Evolutionary conservation across 805 yeast genomes (phyloP).

Genomic region (Cyberlindnera xishuangbannaensis): DNA sequence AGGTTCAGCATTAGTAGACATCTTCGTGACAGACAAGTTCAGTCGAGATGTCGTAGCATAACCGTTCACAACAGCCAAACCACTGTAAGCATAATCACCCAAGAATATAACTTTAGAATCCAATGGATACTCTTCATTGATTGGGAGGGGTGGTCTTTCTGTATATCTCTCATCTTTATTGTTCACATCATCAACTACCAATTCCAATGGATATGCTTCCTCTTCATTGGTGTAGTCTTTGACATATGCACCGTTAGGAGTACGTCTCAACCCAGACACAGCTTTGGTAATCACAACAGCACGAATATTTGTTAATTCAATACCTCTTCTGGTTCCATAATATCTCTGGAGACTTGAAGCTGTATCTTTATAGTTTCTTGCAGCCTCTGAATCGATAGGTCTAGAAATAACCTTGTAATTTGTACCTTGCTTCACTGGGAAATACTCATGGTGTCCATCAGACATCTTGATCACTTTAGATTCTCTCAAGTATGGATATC

Average conservation of each 20-base stretch:
- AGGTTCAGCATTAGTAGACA: slow-evolving; percentile 49
- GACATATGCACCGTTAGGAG: slow-evolving; percentile 63
- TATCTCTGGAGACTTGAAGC: slow-evolving; percentile 33
- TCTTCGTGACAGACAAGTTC: slow-evolving; percentile 47
- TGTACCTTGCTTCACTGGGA: slow-evolving; percentile 22
- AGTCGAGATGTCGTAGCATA: slow-evolving; percentile 43
- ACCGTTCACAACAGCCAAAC: slow-evolving; percentile 63
- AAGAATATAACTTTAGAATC: slow-evolving; percentile 69
- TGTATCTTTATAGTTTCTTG: slow-evolving; percentile 39
- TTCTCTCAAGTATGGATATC: slow-evolving; percentile 91
- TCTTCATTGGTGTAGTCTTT: slow-evolving; percentile 58
- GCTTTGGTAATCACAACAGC: slow-evolving; percentile 66
- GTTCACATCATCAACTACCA: slow-evolving; percentile 67
- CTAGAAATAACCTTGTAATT: slow-evolving; percentile 30
- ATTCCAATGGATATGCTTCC: slow-evolving; percentile 68
- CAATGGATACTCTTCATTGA: slow-evolving; percentile 76
- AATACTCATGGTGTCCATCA: slow-evolving; percentile 49
- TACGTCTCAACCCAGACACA: slow-evolving; percentile 73
- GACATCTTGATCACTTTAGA: slow-evolving; percentile 60
- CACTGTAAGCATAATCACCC: slow-evolving; percentile 86
- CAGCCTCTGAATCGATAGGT: slow-evolving; percentile 42
- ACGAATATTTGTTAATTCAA: slow-evolving; percentile 44
- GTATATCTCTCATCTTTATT: slow-evolving; percentile 69
- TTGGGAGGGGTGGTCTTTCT: slow-evolving; percentile 69
- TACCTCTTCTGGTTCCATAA: slow-evolving; percentile 55